phyloP scores from a whole-genome alignment of 495 filamentous ascomycete genomes.

The Xylaria flabelliformis region DNA sequence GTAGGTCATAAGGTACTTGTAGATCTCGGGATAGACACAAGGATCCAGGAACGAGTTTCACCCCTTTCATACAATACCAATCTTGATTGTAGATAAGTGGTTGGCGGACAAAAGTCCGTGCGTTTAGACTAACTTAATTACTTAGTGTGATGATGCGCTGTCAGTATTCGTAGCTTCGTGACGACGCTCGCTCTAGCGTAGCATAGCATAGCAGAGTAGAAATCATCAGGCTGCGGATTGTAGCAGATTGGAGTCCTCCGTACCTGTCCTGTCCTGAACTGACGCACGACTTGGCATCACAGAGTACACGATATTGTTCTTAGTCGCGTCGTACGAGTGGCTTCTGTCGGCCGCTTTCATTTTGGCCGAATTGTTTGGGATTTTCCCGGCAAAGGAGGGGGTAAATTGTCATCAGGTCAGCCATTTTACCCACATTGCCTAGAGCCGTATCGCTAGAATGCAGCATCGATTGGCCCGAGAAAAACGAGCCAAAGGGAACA shows the following conservation, averaged over 20 bases:
- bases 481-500: background rate
- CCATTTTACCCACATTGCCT: slow-evolving; percentile 24
- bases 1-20: slow-evolving; percentile 20
- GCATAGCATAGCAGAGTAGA: background rate
- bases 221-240: background rate
- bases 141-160: background rate
- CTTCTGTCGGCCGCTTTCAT: slow-evolving; percentile 24
- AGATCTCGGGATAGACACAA: slow-evolving; percentile 24
- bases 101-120: background rate
- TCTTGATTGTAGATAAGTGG: background rate
- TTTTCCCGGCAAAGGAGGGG: slow-evolving; percentile 21
- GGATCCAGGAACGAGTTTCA: slow-evolving; percentile 20
- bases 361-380: slow-evolving; percentile 30
- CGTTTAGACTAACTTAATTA: background rate
- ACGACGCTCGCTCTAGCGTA: background rate
- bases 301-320: background rate
- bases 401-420: slow-evolving; percentile 26
- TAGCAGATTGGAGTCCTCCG: background rate
- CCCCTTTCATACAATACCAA: background rate
- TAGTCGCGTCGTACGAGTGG: slow-evolving; percentile 19
- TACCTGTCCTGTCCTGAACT: background rate
- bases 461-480: slow-evolving; percentile 5
- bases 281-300: background rate
- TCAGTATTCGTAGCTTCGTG: background rate
- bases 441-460: background rate